Evolutionary conservation across 2,329 filamentous ascomycete genomes (phyloP), one percentile per base, ranked within the genome.

Genomic region (Fusarium staphyleae): DNA sequence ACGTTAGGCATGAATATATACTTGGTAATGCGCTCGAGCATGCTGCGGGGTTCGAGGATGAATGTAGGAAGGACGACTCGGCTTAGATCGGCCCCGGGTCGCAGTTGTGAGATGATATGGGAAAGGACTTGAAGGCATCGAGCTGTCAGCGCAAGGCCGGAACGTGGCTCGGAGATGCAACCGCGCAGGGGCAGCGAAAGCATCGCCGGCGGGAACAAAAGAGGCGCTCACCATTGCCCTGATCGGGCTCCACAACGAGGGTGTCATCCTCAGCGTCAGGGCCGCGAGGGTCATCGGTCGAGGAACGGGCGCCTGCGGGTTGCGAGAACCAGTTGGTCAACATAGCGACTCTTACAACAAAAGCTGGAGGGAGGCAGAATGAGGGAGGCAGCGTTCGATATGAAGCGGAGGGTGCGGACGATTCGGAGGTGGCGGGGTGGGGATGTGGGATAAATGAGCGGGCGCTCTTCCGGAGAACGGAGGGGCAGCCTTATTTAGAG

Each of bases 21-120:
- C 93, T 99, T 99, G 69, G 95, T 99, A 73, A 99, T 99, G 67
- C 95, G 87, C 77, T 99, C 95, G 67, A 99, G 80, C 95, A 99
- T 99, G 67, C 93, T 97, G 70, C 93, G 87, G 18, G 95, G 95
- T 75, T 99, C 95, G 66, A 99, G 86, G 69, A 99, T 99, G 74
- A 99, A 99, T 40, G 95, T 99, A 33, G 95, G 95, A 50, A 99
- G 81, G 29, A 95, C 93, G 58, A 99, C 93, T 66, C 93, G 86
- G 75, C 92, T 96, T 66, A 99, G 81, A 74, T 99, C 95, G 68
- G 95, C 95, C 62, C 95, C 95, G 11, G 95, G 95, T 59, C 95
- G 89, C 59, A 99, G 82, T 77, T 99, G 95, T 45, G 93, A 96
- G 71, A 99, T 98, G 76, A 99, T 96, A 77, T 98, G 93, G 54